Conservation (phyloP, 768 basidiomycete species). For the Kondoa malvinella region DNA sequence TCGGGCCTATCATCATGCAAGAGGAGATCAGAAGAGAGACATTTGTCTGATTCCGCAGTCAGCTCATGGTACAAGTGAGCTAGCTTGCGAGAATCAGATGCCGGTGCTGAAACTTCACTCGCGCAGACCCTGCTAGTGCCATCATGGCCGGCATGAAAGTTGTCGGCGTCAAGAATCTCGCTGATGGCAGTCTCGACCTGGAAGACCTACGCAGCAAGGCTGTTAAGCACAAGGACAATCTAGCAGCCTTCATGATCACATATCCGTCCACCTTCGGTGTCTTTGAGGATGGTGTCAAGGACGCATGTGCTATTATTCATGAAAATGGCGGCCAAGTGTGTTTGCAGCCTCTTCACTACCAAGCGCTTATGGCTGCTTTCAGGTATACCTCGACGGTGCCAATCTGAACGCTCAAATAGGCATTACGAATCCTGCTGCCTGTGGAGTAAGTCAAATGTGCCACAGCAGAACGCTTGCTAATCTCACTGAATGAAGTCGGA, state of each 20-base stretch:
- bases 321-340: conserved; percentile 55
- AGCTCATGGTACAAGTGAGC: conserved; percentile 79
- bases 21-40: conserved; percentile 66
- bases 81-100: too few relatives aligned
- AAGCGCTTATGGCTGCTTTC: conserved; percentile 27
- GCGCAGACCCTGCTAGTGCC: conserved; percentile 95
- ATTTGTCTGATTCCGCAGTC: conserved; percentile 59
- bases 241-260: conserved; percentile 79
- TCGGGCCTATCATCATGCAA: conserved; percentile 79
- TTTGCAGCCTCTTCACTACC: neutral
- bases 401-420: conserved; percentile 91
- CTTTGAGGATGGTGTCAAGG: conserved; percentile 53
- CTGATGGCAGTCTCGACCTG: conserved; percentile 76
- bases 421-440: conserved; percentile 66
- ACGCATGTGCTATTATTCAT: conserved; percentile 88
- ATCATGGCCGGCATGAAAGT: conserved; percentile 96
- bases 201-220: conserved; percentile 72
- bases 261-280: conserved; percentile 84
- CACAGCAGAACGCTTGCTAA: too few relatives aligned
- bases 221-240: conserved; percentile 69
- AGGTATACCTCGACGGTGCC: conserved; percentile 94
- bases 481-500: too few relatives aligned
- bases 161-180: conserved; percentile 74
- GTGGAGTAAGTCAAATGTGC: too few relatives aligned
- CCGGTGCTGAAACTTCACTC: conserved; percentile 47